Conservation (phyloP, 2,329 filamentous ascomycete species). For the Dactylonectria estremocensis region DNA sequence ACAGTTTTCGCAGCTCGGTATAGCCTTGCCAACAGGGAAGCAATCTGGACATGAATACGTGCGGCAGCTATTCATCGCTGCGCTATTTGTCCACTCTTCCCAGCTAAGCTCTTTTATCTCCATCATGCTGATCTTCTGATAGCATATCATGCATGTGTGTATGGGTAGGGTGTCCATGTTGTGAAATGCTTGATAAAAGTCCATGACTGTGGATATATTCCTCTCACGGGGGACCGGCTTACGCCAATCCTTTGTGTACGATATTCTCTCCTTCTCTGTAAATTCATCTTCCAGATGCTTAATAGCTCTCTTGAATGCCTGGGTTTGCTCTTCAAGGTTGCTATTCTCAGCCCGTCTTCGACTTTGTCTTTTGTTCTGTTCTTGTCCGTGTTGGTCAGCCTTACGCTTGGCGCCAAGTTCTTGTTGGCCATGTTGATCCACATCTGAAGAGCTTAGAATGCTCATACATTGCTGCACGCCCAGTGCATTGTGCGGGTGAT, state of each 20-base stretch:
- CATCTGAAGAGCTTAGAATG: no score
- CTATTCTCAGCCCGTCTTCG: not conserved
- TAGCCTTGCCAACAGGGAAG: not conserved
- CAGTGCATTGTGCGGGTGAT: no score
- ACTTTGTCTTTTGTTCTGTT: slow-evolving; percentile 11
- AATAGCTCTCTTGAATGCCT: not conserved
- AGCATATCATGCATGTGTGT: slow-evolving; percentile 14
- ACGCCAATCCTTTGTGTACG: not conserved
- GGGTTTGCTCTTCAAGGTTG: not conserved
- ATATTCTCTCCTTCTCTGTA: not conserved
- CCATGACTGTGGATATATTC: slow-evolving; percentile 11
- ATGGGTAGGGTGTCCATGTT: slow-evolving; percentile 11
- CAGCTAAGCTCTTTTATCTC: not conserved
- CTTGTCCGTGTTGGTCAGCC: slow-evolving; percentile 7
- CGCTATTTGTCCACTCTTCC: not conserved
- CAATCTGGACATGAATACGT: slow-evolving; percentile 7
- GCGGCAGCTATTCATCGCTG: slow-evolving; percentile 12
- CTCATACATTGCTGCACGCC: no score
- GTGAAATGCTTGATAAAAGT: slow-evolving; percentile 2
- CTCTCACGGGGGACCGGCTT: slow-evolving; percentile 13
- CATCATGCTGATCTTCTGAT: slow-evolving; percentile 13
- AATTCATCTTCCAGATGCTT: slow-evolving; percentile 5
- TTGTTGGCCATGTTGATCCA: slow-evolving; percentile 5
- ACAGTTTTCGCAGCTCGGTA: slow-evolving; percentile 1
- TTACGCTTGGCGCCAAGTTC: not conserved